Evolutionary conservation across 805 yeast species (phyloP).

Genomic region (Saccharomycodes ludwigii): DNA sequence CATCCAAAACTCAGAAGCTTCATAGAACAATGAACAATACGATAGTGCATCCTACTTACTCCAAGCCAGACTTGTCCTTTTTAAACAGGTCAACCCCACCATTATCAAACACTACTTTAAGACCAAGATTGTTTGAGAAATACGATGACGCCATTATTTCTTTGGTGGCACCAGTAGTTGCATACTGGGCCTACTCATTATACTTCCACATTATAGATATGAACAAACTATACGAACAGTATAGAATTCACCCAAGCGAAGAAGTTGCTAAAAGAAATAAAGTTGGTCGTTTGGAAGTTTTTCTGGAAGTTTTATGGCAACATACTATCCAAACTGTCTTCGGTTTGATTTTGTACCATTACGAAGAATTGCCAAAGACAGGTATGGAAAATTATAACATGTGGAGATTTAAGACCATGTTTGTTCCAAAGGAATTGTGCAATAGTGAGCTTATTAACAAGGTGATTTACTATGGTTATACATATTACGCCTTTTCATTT

Average conservation of each 20-base stretch:
- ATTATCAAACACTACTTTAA: too few species aligned
- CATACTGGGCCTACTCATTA: conserved; percentile 71
- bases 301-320: conserved; percentile 74
- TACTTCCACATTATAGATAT: conserved; percentile 68
- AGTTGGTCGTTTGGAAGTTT: conserved; percentile 55
- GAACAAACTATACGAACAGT: conserved; percentile 62
- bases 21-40: too few species aligned
- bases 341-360: conserved; percentile 42
- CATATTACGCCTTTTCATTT: conserved; percentile 45
- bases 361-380: conserved; percentile 44
- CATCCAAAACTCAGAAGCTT: too few species aligned
- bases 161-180: conserved; percentile 60
- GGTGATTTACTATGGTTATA: conserved; percentile 40
- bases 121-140: too few species aligned
- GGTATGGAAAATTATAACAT: conserved; percentile 38
- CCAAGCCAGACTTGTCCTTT: conserved; percentile 1
- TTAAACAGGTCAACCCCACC: conserved; percentile 1
- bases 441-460: too few species aligned
- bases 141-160: conserved; percentile 68
- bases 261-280: conserved; percentile 70
- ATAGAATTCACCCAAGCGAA: conserved; percentile 85
- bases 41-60: too few species aligned
- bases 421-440: too few species aligned
- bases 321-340: conserved; percentile 71
- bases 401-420: conserved; percentile 28